Evolutionary conservation across 164 flowering plant species (phyloP), one percentile per base, ranked within the genome.

Genomic region (Macadamia integrifolia): DNA sequence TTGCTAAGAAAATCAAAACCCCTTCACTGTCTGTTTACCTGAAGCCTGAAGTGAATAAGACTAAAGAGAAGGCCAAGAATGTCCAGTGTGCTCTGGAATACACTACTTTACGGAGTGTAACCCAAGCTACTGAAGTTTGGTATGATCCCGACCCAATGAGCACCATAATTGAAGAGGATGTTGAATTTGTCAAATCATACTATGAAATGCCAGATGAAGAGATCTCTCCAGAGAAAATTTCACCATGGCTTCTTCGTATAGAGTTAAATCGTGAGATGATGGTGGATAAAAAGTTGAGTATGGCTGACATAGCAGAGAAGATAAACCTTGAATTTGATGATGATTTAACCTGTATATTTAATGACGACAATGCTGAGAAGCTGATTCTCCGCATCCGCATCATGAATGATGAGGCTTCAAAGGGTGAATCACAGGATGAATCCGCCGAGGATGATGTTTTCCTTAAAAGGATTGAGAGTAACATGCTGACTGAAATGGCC

Each of bases 181-280:
- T 80, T 71, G 99, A 95, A 46, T 95, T 95, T 82, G 99, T 95
- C 46, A 92, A 81, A 71, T 89, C 99, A 10, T 95, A 95, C 68
- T 95, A 88, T 85, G 99, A 95, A 75, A 92, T 94, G 98, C 99
- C 99, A 7, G 99, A 94, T 81, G 99, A 92, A 78, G 99, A 92
- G 74, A 82, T 95, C 69, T 85, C 87, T 7, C 97, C 97, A 0
- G 98, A 90, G 60, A 95, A 95, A 72, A 90, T 92, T 46, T 95
- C 99, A 56, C 99, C 99, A 11, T 95, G 99, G 99, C 75, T 95
- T 74, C 98, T 95, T 64, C 90, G 99, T 13, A 86, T 95, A 66
- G 96, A 95, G 80, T 76, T 95, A 75, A 92, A 95, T 78, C 87
- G 99, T 31, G 99, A 95, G 72, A 95, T 95, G 99, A 95, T 95